These are phyloP conservation scores for Gaillardinia entomophila DNA, from an alignment of 805 yeast genomes.

Conservation along the genomic window DNA sequence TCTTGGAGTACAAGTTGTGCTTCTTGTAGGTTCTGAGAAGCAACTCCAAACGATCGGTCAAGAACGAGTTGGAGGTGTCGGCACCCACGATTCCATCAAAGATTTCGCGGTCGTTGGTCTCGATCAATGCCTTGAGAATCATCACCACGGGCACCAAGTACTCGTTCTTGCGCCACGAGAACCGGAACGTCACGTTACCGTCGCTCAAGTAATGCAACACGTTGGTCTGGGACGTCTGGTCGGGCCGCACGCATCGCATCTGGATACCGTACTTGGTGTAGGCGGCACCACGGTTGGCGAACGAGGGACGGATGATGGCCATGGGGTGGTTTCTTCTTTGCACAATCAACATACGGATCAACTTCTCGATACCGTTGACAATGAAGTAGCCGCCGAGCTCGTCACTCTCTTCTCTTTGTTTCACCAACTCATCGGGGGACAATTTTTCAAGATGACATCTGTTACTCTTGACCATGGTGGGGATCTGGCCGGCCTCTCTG, in stretches of 20 bases:
- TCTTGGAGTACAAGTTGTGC: conserved; percentile 70
- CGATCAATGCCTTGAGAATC: conserved; percentile 85
- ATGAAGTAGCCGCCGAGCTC: conserved; percentile 96
- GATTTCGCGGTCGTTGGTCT: conserved; percentile 89
- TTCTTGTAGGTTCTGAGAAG: conserved; percentile 82
- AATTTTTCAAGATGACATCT: conserved; percentile 85
- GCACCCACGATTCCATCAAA: conserved; percentile 95
- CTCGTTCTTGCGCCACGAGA: conserved; percentile 96
- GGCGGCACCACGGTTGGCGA: conserved; percentile 87
- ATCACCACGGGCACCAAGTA: conserved; percentile 89
- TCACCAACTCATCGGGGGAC: conserved; percentile 77
- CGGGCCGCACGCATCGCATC: conserved; percentile 90
- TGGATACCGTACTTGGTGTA: conserved; percentile 91
- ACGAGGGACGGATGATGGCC: conserved; percentile 95
- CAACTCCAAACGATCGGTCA: conserved; percentile 96
- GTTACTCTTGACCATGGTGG: conserved; percentile 85
- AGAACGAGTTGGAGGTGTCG: conserved; percentile 80
- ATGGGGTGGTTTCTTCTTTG: conserved; percentile 97
- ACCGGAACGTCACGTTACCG: conserved; percentile 94
- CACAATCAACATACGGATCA: conserved; percentile 94
- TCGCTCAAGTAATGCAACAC: conserved; percentile 94
- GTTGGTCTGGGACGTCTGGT: conserved; percentile 95
- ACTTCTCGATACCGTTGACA: conserved; percentile 94
- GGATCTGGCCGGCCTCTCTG: conserved; percentile 88
- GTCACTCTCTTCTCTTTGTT: conserved; percentile 82